phyloP scores from a whole-genome alignment of 805 yeast species.

The Teunomyces panamensis region DNA sequence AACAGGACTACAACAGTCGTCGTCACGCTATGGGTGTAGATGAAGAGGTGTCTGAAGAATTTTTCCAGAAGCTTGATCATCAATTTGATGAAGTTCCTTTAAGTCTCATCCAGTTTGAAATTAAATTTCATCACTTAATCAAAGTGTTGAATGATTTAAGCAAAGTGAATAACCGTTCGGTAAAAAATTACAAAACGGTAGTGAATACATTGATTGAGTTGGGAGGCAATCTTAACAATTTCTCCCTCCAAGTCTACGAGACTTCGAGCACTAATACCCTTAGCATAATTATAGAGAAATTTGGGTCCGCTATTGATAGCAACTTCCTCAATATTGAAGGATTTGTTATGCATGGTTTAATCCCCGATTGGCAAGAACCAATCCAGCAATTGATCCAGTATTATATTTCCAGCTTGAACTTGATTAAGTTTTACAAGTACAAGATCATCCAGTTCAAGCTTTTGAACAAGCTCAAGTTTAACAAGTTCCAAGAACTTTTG shows the following conservation, averaged over 20 bases:
- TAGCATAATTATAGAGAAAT: slow-evolving; percentile 41
- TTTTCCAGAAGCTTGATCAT: slow-evolving; percentile 2
- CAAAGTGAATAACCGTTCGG: slow-evolving; percentile 32
- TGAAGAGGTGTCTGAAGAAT: slow-evolving; percentile 1
- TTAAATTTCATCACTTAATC: slow-evolving; percentile 30
- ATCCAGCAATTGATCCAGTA: slow-evolving; percentile 47
- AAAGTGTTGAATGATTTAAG: slow-evolving; percentile 35
- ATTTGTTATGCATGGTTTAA: slow-evolving; percentile 34
- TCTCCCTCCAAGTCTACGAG: slow-evolving; percentile 44
- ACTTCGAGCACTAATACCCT: slow-evolving; percentile 19
- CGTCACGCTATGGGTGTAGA: neutral
- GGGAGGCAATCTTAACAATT: slow-evolving; percentile 57
- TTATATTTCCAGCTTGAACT: slow-evolving; percentile 39
- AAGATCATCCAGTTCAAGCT: slow-evolving; percentile 50
- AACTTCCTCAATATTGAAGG: slow-evolving; percentile 49
- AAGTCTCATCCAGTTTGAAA: slow-evolving; percentile 31
- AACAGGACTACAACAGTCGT: slow-evolving; percentile 11
- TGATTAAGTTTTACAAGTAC: slow-evolving; percentile 48
- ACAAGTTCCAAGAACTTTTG: slow-evolving; percentile 35
- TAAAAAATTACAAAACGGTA: slow-evolving; percentile 38
- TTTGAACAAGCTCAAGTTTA: slow-evolving; percentile 37
- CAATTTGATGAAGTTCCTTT: slow-evolving; percentile 28
- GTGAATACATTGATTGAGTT: slow-evolving; percentile 45
- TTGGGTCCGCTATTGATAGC: slow-evolving; percentile 53
- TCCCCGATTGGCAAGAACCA: slow-evolving; percentile 50